Evolutionary conservation across 106 monocot genomes (phyloP), one percentile per base, ranked within the genome.

Genomic region (Acorus gramineus): DNA sequence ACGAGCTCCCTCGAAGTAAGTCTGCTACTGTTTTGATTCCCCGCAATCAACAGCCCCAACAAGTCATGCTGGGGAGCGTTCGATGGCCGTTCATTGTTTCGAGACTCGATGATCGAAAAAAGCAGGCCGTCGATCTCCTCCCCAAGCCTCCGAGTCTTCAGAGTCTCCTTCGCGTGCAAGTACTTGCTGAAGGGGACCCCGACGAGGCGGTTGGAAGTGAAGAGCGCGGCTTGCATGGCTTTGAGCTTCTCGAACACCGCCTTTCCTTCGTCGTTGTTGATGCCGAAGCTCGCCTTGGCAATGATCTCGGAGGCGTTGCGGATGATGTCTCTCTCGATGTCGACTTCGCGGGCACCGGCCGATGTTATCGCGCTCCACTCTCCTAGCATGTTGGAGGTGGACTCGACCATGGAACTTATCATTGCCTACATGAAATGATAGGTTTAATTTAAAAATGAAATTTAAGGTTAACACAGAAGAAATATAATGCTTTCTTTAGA

Each of bases 71-170:
- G 28, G 28, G 28, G 28, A 28, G 1, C 28, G 28, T 28, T 28
- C 28, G 28, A 28, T 28, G 28, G 28, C 28, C 28, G 28, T 28
- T 28, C 28, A 28, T 28, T 28, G 28, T 28, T 0, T 46, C 68
- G 52, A 14, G 45, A 4, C 44, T 8, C 54, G 2, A 75, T 62
- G 52, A 75, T 75, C 46, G 42, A 9, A 1, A 10, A 14, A 7
- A 75, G 61, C 10, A 14, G 10, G 11, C 10, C 4, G 11, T 48
- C 45, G 3, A 75, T 45, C 8, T 44, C 49, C 13, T 48, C 68
- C 3, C 52, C 68, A 7, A 67, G 67, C 51, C 53, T 62, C 75
- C 56, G 51, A 44, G 6, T 56, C 56, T 13, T 12, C 42, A 50
- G 11, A 43, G 47, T 13, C 3, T 28, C 13, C 49, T 14, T 11